Base-by-base conservation (phyloP, 257 asterid species). In the Perilla frutescens region DNA sequence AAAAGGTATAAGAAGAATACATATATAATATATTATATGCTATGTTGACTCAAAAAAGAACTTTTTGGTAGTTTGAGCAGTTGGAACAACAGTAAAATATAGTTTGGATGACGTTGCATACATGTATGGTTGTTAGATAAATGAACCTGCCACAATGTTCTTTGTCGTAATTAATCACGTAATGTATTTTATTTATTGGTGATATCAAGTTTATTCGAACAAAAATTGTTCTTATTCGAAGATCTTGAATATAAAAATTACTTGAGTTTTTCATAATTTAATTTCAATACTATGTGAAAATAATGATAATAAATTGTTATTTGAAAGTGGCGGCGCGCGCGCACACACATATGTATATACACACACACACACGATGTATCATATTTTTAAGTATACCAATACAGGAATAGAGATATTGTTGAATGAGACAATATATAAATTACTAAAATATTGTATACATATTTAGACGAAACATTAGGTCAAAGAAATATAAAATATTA, bases 51-150 rank as follows among this genome's bases (percentile, higher is more conserved):
- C 7, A 0, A 12, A 6, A 10, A 45, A 37, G 8, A 8, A 1
- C 43, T 60, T 50, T 62, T 61, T 26, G 72, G 67, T 60, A 64
- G 78, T 74, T 74, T 64, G 72, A 65, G 72, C 78, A 56, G 78
- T 74, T 74, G 72, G 59, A 64, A 43, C 66, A 41, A 31, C 66
- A 39, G 20, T 34, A 29, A 10, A 63, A 64, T 63, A 64, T 8
- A 62, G 56, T 62, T 73, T 4, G 60, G 65, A 62, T 62, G 70
- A 63, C 41, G 56, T 1, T 41, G 39, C 36, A 62, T 40, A 53
- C n/a, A 34, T 34, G 2, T 26, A 4, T 48, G 70, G 36, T 62
- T 68, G 73, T 68, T 53, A 15, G 0, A 14, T 32, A 40, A 14
- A 43, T 54, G 59, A 49, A 53, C 32, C 72, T 20, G 26, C 32